A percentile compares a stretch with the other conserved stretches of the same genome.
phyloP scores from a whole-genome alignment of 2,329 filamentous ascomycete species.

The Metarhizium humberi region DNA sequence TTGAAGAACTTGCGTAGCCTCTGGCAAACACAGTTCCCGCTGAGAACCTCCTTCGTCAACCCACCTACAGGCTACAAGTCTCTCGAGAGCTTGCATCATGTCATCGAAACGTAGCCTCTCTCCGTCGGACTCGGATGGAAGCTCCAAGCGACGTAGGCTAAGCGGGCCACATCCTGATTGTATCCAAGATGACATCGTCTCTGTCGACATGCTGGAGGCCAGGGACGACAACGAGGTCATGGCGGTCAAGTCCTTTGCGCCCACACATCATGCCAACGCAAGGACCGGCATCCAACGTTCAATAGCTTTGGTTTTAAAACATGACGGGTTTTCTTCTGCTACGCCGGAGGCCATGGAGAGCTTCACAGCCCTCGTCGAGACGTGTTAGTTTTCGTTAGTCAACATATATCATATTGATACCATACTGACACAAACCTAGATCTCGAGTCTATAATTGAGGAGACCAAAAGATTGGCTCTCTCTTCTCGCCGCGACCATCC shows the following conservation, averaged over 20 bases:
- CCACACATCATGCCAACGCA: conserved; percentile 23
- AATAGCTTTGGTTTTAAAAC: conserved; percentile 44
- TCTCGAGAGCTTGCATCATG: conserved; percentile 10
- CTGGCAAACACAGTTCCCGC: background rate
- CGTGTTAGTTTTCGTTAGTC: conserved; percentile 34
- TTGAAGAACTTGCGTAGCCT: background rate
- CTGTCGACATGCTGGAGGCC: background rate
- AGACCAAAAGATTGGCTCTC: conserved; percentile 37
- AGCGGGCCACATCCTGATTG: background rate
- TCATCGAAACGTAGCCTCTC: conserved; percentile 29
- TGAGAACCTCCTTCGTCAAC: background rate
- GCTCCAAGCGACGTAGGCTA: conserved; percentile 20
- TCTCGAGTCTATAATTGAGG: conserved; percentile 36
- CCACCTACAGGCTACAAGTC: background rate
- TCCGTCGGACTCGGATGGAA: conserved; percentile 16
- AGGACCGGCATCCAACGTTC: conserved; percentile 39
- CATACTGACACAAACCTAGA: conserved; percentile 28
- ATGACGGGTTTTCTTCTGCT: conserved; percentile 49
- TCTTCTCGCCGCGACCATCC: conserved; percentile 42
- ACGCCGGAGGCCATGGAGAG: conserved; percentile 49
- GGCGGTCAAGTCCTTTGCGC: conserved; percentile 13
- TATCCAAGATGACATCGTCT: background rate
- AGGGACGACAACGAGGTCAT: conserved; percentile 8
- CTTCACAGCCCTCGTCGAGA: conserved; percentile 45
- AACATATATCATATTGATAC: background rate